Percentiles rank a stretch among this genome's conserved stretches.
Evolutionary conservation across 2,329 filamentous ascomycete species (phyloP).

Genomic region (Bipolaris gigantea): DNA sequence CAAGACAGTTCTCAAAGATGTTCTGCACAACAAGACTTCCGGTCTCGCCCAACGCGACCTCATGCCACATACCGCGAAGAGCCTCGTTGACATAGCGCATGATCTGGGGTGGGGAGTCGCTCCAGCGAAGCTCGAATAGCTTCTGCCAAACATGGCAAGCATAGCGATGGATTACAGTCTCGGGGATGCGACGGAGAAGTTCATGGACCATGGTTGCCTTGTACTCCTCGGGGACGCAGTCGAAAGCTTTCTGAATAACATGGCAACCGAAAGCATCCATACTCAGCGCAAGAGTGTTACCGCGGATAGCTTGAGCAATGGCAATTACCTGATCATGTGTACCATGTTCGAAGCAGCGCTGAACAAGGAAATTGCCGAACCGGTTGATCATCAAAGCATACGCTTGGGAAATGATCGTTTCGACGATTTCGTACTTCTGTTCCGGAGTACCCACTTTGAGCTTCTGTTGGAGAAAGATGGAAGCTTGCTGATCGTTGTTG

Average conservation of each 20-base stretch:
- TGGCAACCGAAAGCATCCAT: slow-evolving; percentile 99
- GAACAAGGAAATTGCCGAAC: slow-evolving; percentile 97
- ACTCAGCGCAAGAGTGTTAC: slow-evolving; percentile 89
- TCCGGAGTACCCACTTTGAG: slow-evolving; percentile 93
- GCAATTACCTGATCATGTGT: slow-evolving; percentile 89
- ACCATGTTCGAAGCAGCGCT: slow-evolving; percentile 98
- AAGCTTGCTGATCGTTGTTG: slow-evolving; percentile 98
- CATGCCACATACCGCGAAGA: slow-evolving; percentile 95
- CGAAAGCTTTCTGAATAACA: slow-evolving; percentile 97
- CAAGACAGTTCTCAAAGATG: slow-evolving; percentile 98
- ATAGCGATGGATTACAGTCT: slow-evolving; percentile 98
- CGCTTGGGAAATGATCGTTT: slow-evolving; percentile 91
- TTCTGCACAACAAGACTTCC: slow-evolving; percentile 98
- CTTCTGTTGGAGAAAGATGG: slow-evolving; percentile 98
- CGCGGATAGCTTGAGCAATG: slow-evolving; percentile 91
- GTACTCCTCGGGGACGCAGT: slow-evolving; percentile 95
- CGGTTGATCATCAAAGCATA: slow-evolving; percentile 98
- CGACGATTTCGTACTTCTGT: slow-evolving; percentile 96
- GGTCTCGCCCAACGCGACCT: slow-evolving; percentile 94
- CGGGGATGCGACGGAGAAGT: slow-evolving; percentile 88
- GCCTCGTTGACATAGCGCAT: slow-evolving; percentile 99
- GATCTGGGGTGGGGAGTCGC: slow-evolving; percentile 90
- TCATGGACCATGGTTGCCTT: slow-evolving; percentile 99
- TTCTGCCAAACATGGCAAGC: slow-evolving; percentile 99
- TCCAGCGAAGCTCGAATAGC: slow-evolving; percentile 96